Conservation (phyloP, 108 stramenopile genomes). For the Cyclotella cryptica region DNA sequence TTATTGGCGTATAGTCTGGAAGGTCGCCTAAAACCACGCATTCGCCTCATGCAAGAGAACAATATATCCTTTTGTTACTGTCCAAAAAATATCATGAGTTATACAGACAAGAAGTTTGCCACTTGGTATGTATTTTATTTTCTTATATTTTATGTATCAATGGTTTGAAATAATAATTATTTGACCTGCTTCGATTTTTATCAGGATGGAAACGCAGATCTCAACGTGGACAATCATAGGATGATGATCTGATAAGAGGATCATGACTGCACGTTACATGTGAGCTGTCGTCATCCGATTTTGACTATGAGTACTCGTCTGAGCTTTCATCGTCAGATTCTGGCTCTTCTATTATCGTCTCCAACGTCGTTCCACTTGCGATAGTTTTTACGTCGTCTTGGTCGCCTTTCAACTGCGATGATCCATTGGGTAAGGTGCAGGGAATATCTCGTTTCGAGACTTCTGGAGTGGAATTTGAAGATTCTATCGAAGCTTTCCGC, state of each 20-base stretch:
- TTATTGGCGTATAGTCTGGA: conserved; percentile 57
- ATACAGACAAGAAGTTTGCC: conserved; percentile 55
- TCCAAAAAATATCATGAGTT: conserved; percentile 56
- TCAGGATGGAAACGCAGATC: conserved; percentile 33
- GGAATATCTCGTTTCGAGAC: background rate
- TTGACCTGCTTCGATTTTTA: background rate
- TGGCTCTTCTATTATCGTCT: conserved; percentile 13
- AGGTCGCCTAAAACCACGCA: conserved; percentile 42
- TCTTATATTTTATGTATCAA: background rate
- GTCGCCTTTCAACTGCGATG: background rate
- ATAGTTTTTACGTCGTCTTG: background rate
- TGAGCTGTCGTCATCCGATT: too few species aligned
- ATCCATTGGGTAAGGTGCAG: background rate
- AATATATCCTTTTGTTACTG: conserved; percentile 49
- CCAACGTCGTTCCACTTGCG: background rate
- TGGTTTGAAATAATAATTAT: background rate
- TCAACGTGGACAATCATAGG: conserved; percentile 33
- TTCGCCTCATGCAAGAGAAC: conserved; percentile 31
- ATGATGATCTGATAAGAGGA: background rate
- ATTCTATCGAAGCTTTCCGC: background rate
- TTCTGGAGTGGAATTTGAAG: background rate
- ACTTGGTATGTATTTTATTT: conserved; percentile 34
- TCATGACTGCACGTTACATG: background rate
- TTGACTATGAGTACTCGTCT: too few species aligned
- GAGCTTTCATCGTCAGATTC: background rate